phyloP scores from a whole-genome alignment of 306 rosid species.

The Quercus aquifolioides region DNA sequence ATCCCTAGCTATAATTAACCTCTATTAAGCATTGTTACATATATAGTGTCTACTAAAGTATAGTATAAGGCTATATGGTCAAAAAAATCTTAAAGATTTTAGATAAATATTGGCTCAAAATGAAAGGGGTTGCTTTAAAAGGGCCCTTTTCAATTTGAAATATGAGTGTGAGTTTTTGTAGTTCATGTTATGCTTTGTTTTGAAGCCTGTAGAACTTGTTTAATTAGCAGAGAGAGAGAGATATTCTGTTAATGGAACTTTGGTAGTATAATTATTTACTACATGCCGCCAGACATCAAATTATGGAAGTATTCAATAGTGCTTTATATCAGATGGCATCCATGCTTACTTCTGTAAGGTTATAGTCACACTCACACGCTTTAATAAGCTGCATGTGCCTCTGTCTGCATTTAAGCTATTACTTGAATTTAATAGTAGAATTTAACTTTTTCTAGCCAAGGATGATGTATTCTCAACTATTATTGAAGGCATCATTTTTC shows the following conservation, averaged over 20 bases:
- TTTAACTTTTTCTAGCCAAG: not conserved
- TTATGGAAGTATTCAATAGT: not conserved
- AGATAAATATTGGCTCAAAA: constrained; percentile 5
- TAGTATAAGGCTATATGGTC: not conserved
- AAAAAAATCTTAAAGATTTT: not conserved
- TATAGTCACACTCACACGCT: not conserved
- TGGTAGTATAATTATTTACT: not conserved
- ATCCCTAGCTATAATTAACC: not conserved
- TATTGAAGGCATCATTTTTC: too few relatives aligned
- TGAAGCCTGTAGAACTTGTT: not conserved
- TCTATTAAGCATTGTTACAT: not conserved
- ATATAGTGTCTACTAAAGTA: not conserved
- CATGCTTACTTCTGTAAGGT: not conserved
- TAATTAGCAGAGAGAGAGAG: not conserved
- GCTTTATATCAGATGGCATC: too few relatives aligned
- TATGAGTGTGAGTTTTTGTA: not conserved
- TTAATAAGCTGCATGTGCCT: not conserved
- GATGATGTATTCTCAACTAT: not conserved
- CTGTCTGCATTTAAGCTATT: not conserved
- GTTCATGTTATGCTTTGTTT: not conserved
- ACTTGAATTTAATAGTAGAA: not conserved
- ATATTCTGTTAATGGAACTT: not conserved
- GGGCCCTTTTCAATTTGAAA: not conserved
- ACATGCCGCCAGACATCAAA: not conserved
- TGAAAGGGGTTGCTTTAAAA: not conserved